These are phyloP conservation scores for Phytopythium sindhum DNA, from an alignment of 352 stramenopile genomes.

Conservation along the genomic window DNA sequence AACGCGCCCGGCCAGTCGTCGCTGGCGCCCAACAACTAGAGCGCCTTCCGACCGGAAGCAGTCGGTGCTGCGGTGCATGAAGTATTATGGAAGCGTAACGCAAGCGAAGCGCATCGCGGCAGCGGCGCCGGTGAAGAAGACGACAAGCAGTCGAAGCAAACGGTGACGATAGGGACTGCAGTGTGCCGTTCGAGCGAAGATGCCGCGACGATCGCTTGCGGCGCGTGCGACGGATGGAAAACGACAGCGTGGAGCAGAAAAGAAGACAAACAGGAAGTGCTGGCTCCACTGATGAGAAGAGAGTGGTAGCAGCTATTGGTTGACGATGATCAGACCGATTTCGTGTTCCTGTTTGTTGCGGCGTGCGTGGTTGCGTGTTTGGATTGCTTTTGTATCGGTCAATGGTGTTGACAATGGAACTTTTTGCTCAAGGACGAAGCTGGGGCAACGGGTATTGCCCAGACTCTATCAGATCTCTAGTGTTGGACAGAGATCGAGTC, in stretches of 20 bases:
- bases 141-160: background rate
- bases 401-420: background rate
- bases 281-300: background rate
- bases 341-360: slow-evolving; percentile 1
- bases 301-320: background rate
- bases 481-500: too few relatives aligned
- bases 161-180: background rate
- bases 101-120: slow-evolving; percentile 4
- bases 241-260: background rate
- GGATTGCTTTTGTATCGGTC: background rate
- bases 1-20: slow-evolving; percentile 27
- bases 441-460: too few relatives aligned
- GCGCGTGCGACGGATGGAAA: background rate
- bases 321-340: slow-evolving; percentile 3
- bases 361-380: background rate
- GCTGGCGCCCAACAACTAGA: slow-evolving; percentile 39
- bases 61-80: slow-evolving; percentile 11
- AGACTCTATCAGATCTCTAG: too few relatives aligned
- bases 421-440: background rate
- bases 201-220: background rate
- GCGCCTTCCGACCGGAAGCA: background rate
- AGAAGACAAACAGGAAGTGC: background rate
- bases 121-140: background rate
- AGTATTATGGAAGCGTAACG: slow-evolving; percentile 26
- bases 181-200: background rate